A percentile compares a stretch with the other conserved stretches of the same genome.
These are phyloP conservation scores for Phytophthora pinifolia DNA, from an alignment of 352 stramenopile species.

Conservation along the genomic window DNA sequence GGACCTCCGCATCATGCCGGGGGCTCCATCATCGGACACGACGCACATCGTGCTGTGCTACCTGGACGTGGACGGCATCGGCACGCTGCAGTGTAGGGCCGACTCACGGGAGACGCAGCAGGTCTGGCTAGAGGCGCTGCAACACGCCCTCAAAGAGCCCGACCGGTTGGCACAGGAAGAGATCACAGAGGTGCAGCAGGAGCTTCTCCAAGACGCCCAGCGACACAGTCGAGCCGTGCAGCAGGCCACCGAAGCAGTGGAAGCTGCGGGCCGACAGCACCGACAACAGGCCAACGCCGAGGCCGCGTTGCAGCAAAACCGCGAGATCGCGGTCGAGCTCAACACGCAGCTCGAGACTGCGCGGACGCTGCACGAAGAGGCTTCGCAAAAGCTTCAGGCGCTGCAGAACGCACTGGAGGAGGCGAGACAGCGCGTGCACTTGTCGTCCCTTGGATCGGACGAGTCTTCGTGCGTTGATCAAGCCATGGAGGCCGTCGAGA, in stretches of 20 bases:
- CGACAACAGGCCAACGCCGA: constrained; percentile 38
- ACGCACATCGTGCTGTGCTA: constrained; percentile 31
- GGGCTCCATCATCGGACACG: constrained; percentile 5
- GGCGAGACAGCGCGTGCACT: constrained; percentile 40
- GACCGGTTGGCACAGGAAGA: constrained; percentile 74
- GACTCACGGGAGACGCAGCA: constrained; percentile 57
- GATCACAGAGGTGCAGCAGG: constrained; percentile 66
- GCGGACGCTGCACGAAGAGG: constrained; percentile 31
- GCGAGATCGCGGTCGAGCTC: constrained; percentile 25
- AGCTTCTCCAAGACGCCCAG: constrained; percentile 42
- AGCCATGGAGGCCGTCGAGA: constrained; percentile 32
- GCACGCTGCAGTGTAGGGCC: constrained; percentile 52
- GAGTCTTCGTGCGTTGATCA: constrained; percentile 19
- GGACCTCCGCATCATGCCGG: constrained; percentile 30
- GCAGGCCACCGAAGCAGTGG: constrained; percentile 49
- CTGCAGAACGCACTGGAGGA: constrained; percentile 33
- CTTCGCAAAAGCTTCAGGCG: constrained; percentile 20
- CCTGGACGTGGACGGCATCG: constrained; percentile 29
- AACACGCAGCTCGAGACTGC: constrained; percentile 35
- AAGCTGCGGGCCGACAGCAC: constrained; percentile 29
- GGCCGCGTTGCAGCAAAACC: constrained; percentile 31
- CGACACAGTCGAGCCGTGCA: constrained; percentile 43
- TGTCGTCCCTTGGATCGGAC: constrained; percentile 20
- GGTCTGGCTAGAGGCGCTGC: constrained; percentile 58
- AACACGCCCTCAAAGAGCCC: constrained; percentile 69